Percentiles rank a stretch among this genome's conserved stretches.
These are phyloP conservation scores for Candida tetrigidarum DNA, from an alignment of 1,139 yeast genomes.

Conservation along the genomic window DNA sequence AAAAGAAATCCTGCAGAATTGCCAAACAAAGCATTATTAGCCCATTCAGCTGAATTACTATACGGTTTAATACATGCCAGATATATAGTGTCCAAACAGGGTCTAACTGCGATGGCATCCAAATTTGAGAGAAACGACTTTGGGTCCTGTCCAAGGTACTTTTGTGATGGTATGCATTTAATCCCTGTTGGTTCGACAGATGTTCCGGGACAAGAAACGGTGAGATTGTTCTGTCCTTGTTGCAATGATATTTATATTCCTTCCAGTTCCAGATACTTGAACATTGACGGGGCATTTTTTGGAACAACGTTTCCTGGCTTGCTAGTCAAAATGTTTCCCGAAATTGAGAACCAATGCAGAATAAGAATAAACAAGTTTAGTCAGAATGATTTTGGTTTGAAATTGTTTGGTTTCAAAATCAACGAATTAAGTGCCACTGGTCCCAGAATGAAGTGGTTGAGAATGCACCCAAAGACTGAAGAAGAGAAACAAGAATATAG, in stretches of 20 bases:
- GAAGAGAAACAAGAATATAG: constrained; percentile 64
- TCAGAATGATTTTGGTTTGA: constrained; percentile 63
- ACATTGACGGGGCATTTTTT: constrained; percentile 95
- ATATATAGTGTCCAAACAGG: constrained; percentile 85
- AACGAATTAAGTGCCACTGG: constrained; percentile 80
- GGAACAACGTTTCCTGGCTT: constrained; percentile 96
- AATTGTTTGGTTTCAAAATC: constrained; percentile 85
- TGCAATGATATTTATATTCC: constrained; percentile 93
- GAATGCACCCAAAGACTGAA: constrained; percentile 68
- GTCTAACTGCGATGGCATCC: constrained; percentile 93
- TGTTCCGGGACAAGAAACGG: constrained; percentile 89
- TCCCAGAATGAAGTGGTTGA: constrained; percentile 94
- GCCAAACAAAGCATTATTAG: constrained; percentile 75
- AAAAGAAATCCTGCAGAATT: constrained; percentile 39
- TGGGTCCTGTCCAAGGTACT: constrained; percentile 90
- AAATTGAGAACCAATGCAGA: constrained; percentile 59
- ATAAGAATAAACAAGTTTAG: constrained; percentile 56
- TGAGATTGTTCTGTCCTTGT: constrained; percentile 90
- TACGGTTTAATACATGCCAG: constrained; percentile 96
- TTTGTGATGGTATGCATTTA: constrained; percentile 90
- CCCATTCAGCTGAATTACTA: constrained; percentile 87
- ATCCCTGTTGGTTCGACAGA: constrained; percentile 94
- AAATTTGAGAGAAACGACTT: constrained; percentile 89
- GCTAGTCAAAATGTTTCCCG: constrained; percentile 88
- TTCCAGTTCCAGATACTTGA: constrained; percentile 78